Conservation (phyloP, 176 grass and related monocot species). For the Musa acuminata region DNA sequence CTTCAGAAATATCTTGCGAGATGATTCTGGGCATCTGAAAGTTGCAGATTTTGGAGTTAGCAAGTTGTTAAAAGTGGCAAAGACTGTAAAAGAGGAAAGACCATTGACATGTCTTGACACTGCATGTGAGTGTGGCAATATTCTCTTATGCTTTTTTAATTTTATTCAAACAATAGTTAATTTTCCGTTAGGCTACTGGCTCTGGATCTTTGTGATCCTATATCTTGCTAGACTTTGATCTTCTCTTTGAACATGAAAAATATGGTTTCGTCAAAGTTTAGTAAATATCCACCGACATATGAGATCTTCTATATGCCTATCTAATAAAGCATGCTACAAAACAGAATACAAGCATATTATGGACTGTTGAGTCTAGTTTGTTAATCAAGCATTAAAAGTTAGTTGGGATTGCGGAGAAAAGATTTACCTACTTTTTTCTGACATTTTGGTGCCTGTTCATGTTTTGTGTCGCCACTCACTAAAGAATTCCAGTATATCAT, state of each 20-base stretch:
- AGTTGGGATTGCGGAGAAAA: neutral
- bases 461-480: neutral
- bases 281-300: neutral
- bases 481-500: neutral
- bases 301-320: neutral
- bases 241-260: neutral
- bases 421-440: neutral
- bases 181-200: neutral
- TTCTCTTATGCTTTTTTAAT: neutral
- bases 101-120: slow-evolving; percentile 49
- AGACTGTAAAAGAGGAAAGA: slow-evolving; percentile 66
- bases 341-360: neutral
- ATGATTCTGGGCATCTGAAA: slow-evolving; percentile 93
- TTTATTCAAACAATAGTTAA: slow-evolving; percentile 1
- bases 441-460: neutral
- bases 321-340: neutral
- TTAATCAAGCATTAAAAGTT: neutral
- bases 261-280: neutral
- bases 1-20: slow-evolving; percentile 87
- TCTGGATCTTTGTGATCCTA: neutral
- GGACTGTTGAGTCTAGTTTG: neutral
- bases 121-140: slow-evolving; percentile 44
- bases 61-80: slow-evolving; percentile 78
- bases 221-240: neutral
- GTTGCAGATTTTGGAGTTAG: slow-evolving; percentile 93